Evolutionary conservation across 768 basidiomycete species (phyloP).

Genomic region (Tulasnella calospora): DNA sequence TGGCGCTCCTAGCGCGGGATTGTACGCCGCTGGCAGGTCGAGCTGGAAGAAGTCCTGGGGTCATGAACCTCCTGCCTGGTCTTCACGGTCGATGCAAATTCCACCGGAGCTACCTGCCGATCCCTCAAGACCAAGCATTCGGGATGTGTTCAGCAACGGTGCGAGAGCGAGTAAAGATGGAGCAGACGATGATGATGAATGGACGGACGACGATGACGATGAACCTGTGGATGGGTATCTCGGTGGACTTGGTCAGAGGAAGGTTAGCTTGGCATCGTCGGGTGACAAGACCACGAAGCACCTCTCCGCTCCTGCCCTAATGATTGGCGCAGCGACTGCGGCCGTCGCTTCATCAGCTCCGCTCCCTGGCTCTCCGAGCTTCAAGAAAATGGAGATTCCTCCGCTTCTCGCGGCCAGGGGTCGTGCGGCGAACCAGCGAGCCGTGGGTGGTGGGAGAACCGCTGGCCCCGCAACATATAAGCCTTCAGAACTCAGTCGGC

Average conservation of each 20-base stretch:
- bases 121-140: slow-evolving; percentile 48
- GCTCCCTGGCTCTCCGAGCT: slow-evolving; percentile 26
- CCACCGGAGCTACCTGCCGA: slow-evolving; percentile 71
- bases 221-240: slow-evolving; percentile 50
- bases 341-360: slow-evolving; percentile 43
- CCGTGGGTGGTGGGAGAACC: background rate
- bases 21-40: slow-evolving; percentile 44
- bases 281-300: slow-evolving; percentile 26
- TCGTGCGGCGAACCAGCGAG: background rate
- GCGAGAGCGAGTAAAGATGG: slow-evolving; percentile 62
- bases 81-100: slow-evolving; percentile 52
- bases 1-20: slow-evolving; percentile 31
- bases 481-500: slow-evolving; percentile 46
- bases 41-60: slow-evolving; percentile 93
- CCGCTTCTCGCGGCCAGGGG: background rate
- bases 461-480: slow-evolving; percentile 15
- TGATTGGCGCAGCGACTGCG: slow-evolving; percentile 27
- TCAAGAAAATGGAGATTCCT: slow-evolving; percentile 22
- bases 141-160: slow-evolving; percentile 69
- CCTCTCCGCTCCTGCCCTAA: slow-evolving; percentile 27
- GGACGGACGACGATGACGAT: slow-evolving; percentile 86
- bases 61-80: slow-evolving; percentile 80
- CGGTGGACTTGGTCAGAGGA: slow-evolving; percentile 66
- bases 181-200: slow-evolving; percentile 43
- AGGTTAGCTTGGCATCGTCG: slow-evolving; percentile 35